Evolutionary conservation across 306 rosid species (phyloP).

Genomic region (Ochetophila trinervis): DNA sequence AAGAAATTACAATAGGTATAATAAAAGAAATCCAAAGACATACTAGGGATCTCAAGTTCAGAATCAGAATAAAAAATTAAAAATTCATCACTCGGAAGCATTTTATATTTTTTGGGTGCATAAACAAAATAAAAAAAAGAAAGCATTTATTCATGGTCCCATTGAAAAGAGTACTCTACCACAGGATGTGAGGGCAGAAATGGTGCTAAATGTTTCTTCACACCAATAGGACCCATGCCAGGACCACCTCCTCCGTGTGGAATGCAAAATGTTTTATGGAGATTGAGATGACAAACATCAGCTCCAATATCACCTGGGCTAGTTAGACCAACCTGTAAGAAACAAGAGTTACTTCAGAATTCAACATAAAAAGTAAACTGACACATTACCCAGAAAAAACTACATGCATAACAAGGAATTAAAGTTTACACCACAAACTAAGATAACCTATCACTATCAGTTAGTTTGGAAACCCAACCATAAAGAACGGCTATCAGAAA

Average conservation of each 20-base stretch:
- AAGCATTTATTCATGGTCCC: neutral
- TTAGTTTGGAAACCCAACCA: neutral
- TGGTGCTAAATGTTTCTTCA: slow-evolving; percentile 98
- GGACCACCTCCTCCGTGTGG: slow-evolving; percentile 99
- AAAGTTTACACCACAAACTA: neutral
- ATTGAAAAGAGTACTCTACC: slow-evolving; percentile 39
- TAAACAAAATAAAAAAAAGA: slow-evolving; percentile 6
- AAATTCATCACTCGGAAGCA: neutral
- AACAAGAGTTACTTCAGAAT: slow-evolving; percentile 13
- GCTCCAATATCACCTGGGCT: slow-evolving; percentile 99
- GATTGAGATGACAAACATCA: slow-evolving; percentile 99
- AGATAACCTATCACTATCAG: neutral
- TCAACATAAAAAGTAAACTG: slow-evolving; percentile 10
- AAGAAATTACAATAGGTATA: neutral
- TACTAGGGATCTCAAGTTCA: neutral
- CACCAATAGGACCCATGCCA: slow-evolving; percentile 99
- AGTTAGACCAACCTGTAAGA: slow-evolving; percentile 83
- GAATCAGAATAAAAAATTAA: neutral
- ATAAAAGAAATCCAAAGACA: neutral
- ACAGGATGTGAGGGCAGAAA: slow-evolving; percentile 99
- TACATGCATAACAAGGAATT: neutral
- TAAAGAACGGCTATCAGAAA: neutral
- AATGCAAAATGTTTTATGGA: slow-evolving; percentile 97
- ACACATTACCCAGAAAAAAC: neutral
- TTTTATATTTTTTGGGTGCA: slow-evolving; percentile 8